Evolutionary conservation across 208 protist species (phyloP).

Genomic region (Vickermania ingenoplastis): DNA sequence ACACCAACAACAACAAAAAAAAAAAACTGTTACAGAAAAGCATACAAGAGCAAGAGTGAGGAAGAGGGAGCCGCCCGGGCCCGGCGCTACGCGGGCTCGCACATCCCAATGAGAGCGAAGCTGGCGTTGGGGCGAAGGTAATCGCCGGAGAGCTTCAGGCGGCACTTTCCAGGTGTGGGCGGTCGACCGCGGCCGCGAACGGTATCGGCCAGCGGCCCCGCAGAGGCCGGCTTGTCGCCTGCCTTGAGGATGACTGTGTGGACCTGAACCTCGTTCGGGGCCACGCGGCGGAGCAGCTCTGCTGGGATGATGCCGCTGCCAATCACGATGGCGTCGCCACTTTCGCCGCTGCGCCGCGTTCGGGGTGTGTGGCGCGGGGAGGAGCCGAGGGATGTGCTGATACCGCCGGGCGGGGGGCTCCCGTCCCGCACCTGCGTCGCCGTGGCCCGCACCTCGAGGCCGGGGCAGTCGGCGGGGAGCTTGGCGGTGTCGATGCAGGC

Average conservation of each 20-base stretch:
- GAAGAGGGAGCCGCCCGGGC: too few species aligned
- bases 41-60: neutral
- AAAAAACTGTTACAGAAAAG: too few species aligned
- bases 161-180: neutral
- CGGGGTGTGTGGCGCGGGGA: neutral
- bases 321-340: neutral
- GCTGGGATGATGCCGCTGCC: neutral
- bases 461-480: neutral
- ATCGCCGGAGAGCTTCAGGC: neutral
- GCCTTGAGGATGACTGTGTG: neutral
- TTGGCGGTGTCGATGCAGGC: slow-evolving; percentile 15
- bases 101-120: neutral
- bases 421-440: neutral
- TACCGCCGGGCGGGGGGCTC: too few species aligned
- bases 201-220: neutral
- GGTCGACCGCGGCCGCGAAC: neutral
- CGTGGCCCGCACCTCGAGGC: neutral
- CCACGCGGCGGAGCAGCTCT: neutral
- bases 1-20: too few species aligned
- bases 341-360: neutral
- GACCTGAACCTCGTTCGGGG: neutral
- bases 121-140: neutral
- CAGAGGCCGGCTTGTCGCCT: neutral
- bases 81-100: neutral
- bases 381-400: too few species aligned